Evolutionary conservation across 495 filamentous ascomycete species (phyloP), one percentile per base, ranked within the genome.

Genomic region (Neurospora intermedia): DNA sequence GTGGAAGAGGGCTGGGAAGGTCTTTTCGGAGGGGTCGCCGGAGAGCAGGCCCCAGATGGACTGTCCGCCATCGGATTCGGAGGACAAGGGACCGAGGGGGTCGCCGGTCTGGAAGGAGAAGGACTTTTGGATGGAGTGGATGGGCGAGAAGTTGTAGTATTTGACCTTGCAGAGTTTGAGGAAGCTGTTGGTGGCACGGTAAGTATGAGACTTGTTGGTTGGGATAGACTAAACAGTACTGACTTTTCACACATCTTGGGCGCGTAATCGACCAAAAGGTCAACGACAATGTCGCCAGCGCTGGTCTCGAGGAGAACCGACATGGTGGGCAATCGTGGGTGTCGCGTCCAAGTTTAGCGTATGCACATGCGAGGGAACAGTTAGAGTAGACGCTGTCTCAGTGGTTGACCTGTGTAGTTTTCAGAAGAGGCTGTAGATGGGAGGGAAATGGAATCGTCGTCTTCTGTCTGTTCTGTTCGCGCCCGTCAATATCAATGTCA

Each of bases 21-120:
- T 91, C 75, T 89, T 90, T 78, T 91, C 90, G 43, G 89, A 85
- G 35, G 90, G 86, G 8, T 80, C 75, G 23, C 90, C 89, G n/a
- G 89, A 87, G 39, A 97, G 80, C 69, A 93, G 79, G 42, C 93
- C 94, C 94, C 94, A 98, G 81, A 97, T 93, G 23, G 93, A 96
- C 42, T 89, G 91, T 72, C 94, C 94, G 75, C 94, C 94, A 88
- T 97, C 92, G 78, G 93, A 96, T 39, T 92, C 89, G 74, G 88
- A 81, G 69, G 92, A 91, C 74, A 90, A 88, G 7, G 94, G 94
- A 9, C 94, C 94, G 54, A 97, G 87, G 43, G 94, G 94, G 80
- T 98, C 94, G 76, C 94, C 94, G 71, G 94, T 96, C 78, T 98
- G 94, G 82, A 97, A 97, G 72, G 94, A 94, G 83, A 97, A 97